A percentile compares a stretch with the other conserved stretches of the same genome.
Conservation (phyloP, 2,329 filamentous ascomycete species). For the Teratosphaeria epicoccoides region DNA sequence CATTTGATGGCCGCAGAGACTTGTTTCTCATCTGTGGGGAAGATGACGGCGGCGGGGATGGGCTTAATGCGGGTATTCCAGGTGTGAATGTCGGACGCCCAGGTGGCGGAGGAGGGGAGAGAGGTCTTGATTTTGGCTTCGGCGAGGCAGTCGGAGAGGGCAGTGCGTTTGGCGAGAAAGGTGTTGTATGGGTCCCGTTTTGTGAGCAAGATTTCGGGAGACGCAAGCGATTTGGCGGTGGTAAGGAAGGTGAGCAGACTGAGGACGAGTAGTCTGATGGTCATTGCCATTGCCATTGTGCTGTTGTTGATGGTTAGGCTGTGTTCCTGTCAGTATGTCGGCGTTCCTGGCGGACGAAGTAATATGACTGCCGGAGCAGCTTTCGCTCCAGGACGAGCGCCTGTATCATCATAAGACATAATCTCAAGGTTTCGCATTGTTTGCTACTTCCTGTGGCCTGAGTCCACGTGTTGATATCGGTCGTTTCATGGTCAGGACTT, state of each 20-base stretch:
- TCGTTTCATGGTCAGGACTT: neutral
- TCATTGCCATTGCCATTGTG: neutral
- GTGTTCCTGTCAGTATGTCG: neutral
- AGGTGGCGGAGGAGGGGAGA: neutral
- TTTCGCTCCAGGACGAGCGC: too few species aligned
- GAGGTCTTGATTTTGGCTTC: neutral
- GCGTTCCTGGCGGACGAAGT: neutral
- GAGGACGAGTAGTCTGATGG: neutral
- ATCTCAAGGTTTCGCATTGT: neutral
- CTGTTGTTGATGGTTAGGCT: neutral
- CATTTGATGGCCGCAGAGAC: constrained; percentile 36
- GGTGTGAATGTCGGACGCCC: neutral
- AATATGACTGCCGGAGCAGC: neutral
- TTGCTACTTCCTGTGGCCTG: neutral
- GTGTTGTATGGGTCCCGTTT: too few species aligned
- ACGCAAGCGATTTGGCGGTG: too few species aligned
- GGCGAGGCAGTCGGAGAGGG: neutral
- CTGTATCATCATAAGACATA: too few species aligned
- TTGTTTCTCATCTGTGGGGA: constrained; percentile 33
- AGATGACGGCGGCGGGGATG: constrained; percentile 33
- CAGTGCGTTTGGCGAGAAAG: neutral
- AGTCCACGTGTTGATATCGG: neutral
- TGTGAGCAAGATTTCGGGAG: too few species aligned
- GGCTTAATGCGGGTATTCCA: constrained; percentile 19
- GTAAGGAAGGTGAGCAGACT: neutral